Conservation (phyloP, 164 flowering plant genomes). For the Vitis vinifera region DNA sequence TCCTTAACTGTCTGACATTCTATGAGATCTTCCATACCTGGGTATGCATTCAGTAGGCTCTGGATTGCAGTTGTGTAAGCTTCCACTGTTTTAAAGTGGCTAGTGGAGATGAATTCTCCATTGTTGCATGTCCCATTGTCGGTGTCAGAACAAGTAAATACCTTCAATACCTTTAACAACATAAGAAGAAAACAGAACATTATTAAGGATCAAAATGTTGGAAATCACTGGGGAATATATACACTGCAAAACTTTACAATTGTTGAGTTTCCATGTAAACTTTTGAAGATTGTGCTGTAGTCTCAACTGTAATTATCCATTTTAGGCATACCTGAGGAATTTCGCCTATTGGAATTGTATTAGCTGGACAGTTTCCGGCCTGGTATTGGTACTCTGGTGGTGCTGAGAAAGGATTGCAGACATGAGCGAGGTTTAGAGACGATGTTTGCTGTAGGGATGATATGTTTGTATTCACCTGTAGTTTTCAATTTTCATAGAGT, state of each 20-base stretch:
- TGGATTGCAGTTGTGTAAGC: constrained; percentile 69
- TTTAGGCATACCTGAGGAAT: constrained; percentile 60
- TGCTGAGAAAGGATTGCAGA: constrained; percentile 87
- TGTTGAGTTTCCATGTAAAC: neutral
- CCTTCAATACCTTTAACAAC: constrained; percentile 43
- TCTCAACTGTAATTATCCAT: neutral
- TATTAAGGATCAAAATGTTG: neutral
- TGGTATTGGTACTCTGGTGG: constrained; percentile 68
- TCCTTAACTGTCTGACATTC: constrained; percentile 68
- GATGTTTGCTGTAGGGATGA: constrained; percentile 27
- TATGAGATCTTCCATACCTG: constrained; percentile 65
- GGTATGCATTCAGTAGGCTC: constrained; percentile 58
- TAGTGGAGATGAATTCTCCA: constrained; percentile 37
- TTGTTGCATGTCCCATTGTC: constrained; percentile 37
- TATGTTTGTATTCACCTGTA: constrained; percentile 72
- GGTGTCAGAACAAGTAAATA: constrained; percentile 48
- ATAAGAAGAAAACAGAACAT: neutral
- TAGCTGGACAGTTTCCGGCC: constrained; percentile 56
- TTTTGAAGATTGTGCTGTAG: no score
- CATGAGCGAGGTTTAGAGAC: constrained; percentile 17
- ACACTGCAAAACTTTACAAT: neutral
- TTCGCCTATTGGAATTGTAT: constrained; percentile 61
- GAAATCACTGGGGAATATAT: neutral
- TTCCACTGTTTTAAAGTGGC: constrained; percentile 31
- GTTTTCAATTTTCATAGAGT: neutral